These are phyloP conservation scores for Nosema muscidifuracis DNA, from an alignment of 371 early-diverging fungal species.

Conservation along the genomic window DNA sequence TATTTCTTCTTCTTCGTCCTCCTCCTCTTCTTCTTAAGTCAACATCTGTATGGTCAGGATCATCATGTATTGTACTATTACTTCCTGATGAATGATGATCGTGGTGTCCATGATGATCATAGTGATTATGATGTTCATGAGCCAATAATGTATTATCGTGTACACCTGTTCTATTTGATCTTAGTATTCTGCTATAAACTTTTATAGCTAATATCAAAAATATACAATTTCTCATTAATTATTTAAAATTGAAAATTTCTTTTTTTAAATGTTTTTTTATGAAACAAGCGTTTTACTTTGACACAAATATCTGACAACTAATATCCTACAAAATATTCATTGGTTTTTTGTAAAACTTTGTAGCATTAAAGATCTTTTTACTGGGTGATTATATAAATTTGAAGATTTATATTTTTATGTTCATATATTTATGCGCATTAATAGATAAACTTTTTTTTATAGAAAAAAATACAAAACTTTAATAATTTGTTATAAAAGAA, in stretches of 20 bases:
- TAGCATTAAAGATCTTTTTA: too few relatives aligned
- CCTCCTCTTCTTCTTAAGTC: background rate
- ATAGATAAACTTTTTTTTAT: too few relatives aligned
- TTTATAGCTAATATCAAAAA: background rate
- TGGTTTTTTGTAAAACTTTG: background rate
- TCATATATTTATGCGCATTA: too few relatives aligned
- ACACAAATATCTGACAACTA: background rate
- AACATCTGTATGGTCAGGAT: background rate
- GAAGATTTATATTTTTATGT: too few relatives aligned
- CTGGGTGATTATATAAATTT: too few relatives aligned
- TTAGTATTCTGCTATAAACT: background rate
- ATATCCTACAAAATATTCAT: background rate
- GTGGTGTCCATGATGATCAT: too few relatives aligned
- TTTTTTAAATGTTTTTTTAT: conserved; percentile 10
- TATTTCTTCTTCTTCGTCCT: background rate
- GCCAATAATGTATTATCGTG: too few relatives aligned
- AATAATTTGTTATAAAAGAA: too few relatives aligned
- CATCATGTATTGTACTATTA: background rate
- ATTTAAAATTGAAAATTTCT: background rate
- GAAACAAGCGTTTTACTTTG: conserved; percentile 1
- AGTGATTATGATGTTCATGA: background rate
- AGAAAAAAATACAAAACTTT: too few relatives aligned
- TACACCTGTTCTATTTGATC: background rate
- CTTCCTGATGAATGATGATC: background rate
- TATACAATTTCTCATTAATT: conserved; percentile 2